Evolutionary conservation across 371 early-diverging fungal species (phyloP).

Genomic region (Amoeboradix gromovi): DNA sequence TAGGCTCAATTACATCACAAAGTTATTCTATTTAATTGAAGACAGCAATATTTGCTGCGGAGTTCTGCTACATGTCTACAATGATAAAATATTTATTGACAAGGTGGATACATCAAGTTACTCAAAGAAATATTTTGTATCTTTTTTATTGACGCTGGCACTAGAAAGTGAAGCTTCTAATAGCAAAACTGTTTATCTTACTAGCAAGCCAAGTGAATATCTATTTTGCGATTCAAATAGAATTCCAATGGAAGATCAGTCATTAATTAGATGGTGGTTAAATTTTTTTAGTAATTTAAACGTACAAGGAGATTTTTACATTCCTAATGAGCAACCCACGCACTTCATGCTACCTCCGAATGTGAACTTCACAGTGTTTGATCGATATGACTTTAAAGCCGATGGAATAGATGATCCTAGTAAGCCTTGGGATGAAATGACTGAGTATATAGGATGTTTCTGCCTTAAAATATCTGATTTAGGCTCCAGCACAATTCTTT

Average conservation of each 20-base stretch:
- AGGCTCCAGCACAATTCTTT: no score
- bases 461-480: neutral
- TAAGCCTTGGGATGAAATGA: neutral
- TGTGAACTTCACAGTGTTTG: neutral
- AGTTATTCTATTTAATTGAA: neutral
- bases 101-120: neutral
- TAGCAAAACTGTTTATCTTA: neutral
- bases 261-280: neutral
- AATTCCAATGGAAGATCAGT: neutral
- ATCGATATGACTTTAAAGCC: neutral
- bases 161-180: neutral
- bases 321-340: neutral
- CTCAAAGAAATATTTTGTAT: neutral
- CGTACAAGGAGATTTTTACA: neutral
- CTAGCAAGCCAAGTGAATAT: neutral
- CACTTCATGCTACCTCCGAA: neutral
- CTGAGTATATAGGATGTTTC: neutral
- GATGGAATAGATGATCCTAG: neutral
- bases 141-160: neutral
- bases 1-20: neutral
- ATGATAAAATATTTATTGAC: neutral
- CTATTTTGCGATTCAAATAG: neutral
- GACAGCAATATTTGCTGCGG: neutral
- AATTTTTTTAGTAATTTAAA: neutral
- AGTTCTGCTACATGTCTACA: neutral